Base-by-base conservation (phyloP, 768 basidiomycete species). In the Suillus variegatus region DNA sequence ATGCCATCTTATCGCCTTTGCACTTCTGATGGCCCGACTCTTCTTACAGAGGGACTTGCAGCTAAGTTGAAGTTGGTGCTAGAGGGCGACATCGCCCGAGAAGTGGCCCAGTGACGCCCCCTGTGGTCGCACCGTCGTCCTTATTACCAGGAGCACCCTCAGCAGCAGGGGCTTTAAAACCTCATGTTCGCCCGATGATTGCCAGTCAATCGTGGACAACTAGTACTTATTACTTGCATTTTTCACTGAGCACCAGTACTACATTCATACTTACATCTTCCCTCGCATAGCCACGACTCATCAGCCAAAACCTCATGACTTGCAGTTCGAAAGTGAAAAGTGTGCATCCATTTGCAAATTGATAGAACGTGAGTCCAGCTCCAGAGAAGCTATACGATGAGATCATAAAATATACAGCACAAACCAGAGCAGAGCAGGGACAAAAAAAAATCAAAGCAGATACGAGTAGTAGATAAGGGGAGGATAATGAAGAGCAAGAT, bases 1-100 rank as follows among this genome's bases (percentile, higher is more conserved):
- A 94, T 94, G 93, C 92, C 92, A 0, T 83, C 93, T 8, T 94
- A 94, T 74, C 86, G 93, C 22, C 66, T 94, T 20, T 93, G 90
- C 75, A 94, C 93, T 1, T 75, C 84, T 13, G 90, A 93, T 65
- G 93, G 93, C 3, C 76, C 91, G 0, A 81, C 83, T 1, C 85
- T 86, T 65, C 82, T 94, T 60, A 91, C 92, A 0, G 85, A 86
- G 6, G 91, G 90, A 3, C 80, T 94, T 12, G 82, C 85, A 44
- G 72, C 74, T 66, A 80, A 82, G 47, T 80, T 92, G 68, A 76
- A 69, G 64, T 71, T 62, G 55, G 58, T 80, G 20, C 74, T 88
- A n/a, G 74, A 76, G 40, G 69, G 68, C 25, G 73, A 73, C 3
- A 76, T 73, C n/a, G 69, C 69, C 44, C 69, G 64, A 40, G 83